Conservation (phyloP, 805 yeast genomes). For the Jamesozyma spencerorum region DNA sequence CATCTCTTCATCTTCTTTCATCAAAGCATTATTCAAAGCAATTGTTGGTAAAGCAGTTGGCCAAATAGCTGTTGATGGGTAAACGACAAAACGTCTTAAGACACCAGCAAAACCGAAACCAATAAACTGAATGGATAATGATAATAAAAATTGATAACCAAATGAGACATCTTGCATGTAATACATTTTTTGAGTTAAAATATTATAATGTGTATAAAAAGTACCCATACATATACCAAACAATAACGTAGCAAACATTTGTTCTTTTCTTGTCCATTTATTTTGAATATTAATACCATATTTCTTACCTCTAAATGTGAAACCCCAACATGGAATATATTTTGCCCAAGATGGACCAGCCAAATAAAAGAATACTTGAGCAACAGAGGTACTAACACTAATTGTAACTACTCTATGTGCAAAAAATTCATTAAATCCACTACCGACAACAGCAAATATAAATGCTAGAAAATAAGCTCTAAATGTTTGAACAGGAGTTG, state of each 20-base stretch:
- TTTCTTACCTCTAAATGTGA: constrained; percentile 33
- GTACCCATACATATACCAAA: constrained; percentile 32
- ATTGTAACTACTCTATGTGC: constrained; percentile 46
- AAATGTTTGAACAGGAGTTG: constrained; percentile 41
- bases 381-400: constrained; percentile 34
- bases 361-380: constrained; percentile 40
- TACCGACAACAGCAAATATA: constrained; percentile 43
- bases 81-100: constrained; percentile 47
- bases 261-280: constrained; percentile 57
- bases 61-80: constrained; percentile 46
- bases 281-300: constrained; percentile 45
- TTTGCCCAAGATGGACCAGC: constrained; percentile 36
- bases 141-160: constrained; percentile 45
- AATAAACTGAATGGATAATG: constrained; percentile 48
- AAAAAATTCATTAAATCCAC: constrained; percentile 50
- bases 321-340: constrained; percentile 39
- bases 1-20: constrained; percentile 29
- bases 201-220: constrained; percentile 32
- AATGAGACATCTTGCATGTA: constrained; percentile 29
- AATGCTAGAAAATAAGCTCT: constrained; percentile 33
- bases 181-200: constrained; percentile 29
- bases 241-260: constrained; percentile 49
- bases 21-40: constrained; percentile 41
- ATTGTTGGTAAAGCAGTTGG: constrained; percentile 41
- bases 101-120: constrained; percentile 64